A percentile compares a stretch with the other conserved stretches of the same genome.
Conservation (phyloP, 148 eudicot species). For the Rhododendron ovatum region DNA sequence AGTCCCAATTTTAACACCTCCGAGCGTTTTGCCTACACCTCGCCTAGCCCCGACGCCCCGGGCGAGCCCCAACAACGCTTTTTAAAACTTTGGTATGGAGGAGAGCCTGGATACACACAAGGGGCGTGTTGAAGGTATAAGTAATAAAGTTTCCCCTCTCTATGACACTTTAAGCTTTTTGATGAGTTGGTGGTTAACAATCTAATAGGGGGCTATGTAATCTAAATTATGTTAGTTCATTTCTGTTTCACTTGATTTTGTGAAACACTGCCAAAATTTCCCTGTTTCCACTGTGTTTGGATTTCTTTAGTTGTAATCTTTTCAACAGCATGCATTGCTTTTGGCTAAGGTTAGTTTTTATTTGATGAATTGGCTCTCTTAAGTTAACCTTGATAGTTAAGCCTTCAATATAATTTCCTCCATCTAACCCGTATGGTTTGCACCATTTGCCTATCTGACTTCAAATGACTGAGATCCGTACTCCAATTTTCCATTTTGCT, state of each 20-base stretch:
- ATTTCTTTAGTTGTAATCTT: neutral
- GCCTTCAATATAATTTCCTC: neutral
- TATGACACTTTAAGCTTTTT: too few relatives aligned
- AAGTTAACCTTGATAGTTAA: neutral
- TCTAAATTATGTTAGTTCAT: neutral
- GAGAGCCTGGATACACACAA: too few relatives aligned
- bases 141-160: too few relatives aligned
- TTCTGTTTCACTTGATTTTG: neutral
- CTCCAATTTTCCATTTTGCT: neutral
- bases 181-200: too few relatives aligned
- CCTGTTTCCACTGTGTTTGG: neutral
- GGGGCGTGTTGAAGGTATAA: too few relatives aligned
- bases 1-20: too few relatives aligned
- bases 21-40: too few relatives aligned
- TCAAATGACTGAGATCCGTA: neutral
- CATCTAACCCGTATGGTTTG: neutral
- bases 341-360: neutral
- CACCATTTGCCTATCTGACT: neutral
- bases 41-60: too few relatives aligned
- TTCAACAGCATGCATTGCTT: neutral
- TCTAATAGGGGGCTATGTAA: neutral
- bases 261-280: neutral
- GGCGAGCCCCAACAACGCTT: too few relatives aligned
- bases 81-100: too few relatives aligned
- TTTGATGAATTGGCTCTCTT: neutral